Conservation (phyloP, 495 filamentous ascomycete genomes). For the Penicillium paradoxum region DNA sequence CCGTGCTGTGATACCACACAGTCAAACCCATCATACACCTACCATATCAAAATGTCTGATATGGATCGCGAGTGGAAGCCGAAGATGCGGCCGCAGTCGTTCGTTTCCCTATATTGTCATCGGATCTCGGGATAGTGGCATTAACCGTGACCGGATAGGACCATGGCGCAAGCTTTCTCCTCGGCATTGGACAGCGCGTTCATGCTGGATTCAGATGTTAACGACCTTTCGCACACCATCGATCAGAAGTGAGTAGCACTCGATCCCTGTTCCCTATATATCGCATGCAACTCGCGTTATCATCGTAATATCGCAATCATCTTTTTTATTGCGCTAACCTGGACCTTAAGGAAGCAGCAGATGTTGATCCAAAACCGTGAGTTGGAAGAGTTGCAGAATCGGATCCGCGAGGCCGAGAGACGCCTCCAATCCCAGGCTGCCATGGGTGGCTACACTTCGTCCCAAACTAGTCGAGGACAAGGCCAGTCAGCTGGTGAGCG, state of each 20-base stretch:
- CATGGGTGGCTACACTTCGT: neutral
- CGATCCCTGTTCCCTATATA: neutral
- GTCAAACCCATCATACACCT: conserved; percentile 1
- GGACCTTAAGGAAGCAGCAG: conserved; percentile 51
- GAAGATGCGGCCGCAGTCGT: conserved; percentile 76
- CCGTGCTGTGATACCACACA: neutral
- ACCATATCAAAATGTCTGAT: conserved; percentile 49
- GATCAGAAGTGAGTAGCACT: conserved; percentile 69
- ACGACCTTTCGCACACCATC: conserved; percentile 69
- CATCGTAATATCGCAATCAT: neutral
- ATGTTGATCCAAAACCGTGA: conserved; percentile 72
- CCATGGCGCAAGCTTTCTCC: conserved; percentile 82
- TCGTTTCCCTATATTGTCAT: conserved; percentile 32
- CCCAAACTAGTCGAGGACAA: conserved; percentile 6
- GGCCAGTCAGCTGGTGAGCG: conserved; percentile 22
- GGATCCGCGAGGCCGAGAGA: conserved; percentile 78
- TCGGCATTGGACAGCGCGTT: conserved; percentile 84
- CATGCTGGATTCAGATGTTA: conserved; percentile 72
- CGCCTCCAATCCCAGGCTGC: conserved; percentile 56
- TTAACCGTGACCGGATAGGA: conserved; percentile 51
- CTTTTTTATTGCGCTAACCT: neutral
- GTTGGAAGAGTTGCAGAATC: conserved; percentile 77
- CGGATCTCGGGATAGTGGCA: conserved; percentile 3
- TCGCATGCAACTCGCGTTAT: neutral
- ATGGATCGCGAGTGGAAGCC: conserved; percentile 73